These are phyloP conservation scores for Fonsecaea erecta DNA, from an alignment of 2,329 filamentous ascomycete genomes.

Conservation along the genomic window DNA sequence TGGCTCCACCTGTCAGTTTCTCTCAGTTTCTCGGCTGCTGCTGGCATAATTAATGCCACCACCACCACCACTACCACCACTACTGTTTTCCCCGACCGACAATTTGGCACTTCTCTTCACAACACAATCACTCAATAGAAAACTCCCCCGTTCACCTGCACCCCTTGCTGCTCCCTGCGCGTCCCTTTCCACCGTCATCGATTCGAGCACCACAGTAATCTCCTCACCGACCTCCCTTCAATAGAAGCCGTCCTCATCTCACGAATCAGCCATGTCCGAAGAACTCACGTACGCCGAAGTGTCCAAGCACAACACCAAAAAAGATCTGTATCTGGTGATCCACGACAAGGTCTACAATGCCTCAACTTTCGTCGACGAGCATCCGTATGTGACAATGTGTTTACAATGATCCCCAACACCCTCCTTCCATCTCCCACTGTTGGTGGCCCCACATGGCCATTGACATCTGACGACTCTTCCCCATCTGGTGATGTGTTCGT, in stretches of 20 bases:
- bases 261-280: slow-evolving; percentile 54
- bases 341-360: slow-evolving; percentile 96
- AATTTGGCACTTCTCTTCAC: not conserved
- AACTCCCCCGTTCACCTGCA: not conserved
- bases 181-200: not conserved
- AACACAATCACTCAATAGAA: not conserved
- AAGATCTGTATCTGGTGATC: slow-evolving; percentile 85
- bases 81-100: slow-evolving; percentile 4
- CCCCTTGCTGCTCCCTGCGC: not conserved
- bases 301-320: slow-evolving; percentile 86
- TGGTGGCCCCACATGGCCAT: slow-evolving; percentile 28
- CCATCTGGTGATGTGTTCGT: not conserved
- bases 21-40: slow-evolving; percentile 3
- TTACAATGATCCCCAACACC: slow-evolving; percentile 8
- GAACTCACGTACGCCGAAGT: slow-evolving; percentile 79
- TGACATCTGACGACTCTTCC: slow-evolving; percentile 13
- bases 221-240: not conserved
- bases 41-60: not conserved
- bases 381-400: slow-evolving; percentile 68
- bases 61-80: not conserved
- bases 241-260: not conserved
- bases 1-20: slow-evolving; percentile 3
- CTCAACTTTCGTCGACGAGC: slow-evolving; percentile 92
- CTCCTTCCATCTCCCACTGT: slow-evolving; percentile 19
- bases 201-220: not conserved